Percentiles rank a stretch among this genome's conserved stretches.
phyloP scores from a whole-genome alignment of 441 rosid species.

The Gossypium gossypioides region DNA sequence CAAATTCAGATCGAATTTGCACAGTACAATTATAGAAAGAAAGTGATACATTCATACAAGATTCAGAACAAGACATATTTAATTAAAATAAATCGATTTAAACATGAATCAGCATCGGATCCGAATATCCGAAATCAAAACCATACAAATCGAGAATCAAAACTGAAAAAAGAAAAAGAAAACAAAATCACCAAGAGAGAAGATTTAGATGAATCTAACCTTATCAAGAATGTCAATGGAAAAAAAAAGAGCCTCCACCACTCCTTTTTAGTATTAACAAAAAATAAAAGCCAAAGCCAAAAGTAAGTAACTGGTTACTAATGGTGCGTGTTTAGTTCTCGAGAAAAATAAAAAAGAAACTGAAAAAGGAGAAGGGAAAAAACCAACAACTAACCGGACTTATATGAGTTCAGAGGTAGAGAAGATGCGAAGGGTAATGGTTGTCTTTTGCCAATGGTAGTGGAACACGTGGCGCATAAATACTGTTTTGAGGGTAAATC shows the following conservation, averaged over 20 bases:
- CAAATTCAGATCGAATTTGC: slow-evolving; percentile 18
- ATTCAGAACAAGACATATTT: background rate
- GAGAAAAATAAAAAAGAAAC: slow-evolving; percentile 7
- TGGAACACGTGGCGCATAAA: slow-evolving; percentile 16
- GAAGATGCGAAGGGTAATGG: background rate
- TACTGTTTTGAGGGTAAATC: slow-evolving; percentile 17
- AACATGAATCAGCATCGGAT: slow-evolving; percentile 19
- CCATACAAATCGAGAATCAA: slow-evolving; percentile 4
- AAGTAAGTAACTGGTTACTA: background rate
- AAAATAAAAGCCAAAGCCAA: background rate
- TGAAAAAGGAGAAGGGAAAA: slow-evolving; percentile 1
- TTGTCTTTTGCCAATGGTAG: background rate
- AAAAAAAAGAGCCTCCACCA: background rate
- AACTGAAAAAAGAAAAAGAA: background rate
- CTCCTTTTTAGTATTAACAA: background rate
- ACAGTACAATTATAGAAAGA: background rate
- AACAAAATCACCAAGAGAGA: background rate
- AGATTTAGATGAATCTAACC: slow-evolving; percentile 28
- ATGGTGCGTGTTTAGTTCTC: slow-evolving; percentile 25
- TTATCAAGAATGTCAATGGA: slow-evolving; percentile 18
- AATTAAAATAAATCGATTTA: slow-evolving; percentile 9
- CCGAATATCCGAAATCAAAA: slow-evolving; percentile 17
- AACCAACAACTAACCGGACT: slow-evolving; percentile 25
- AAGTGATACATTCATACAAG: slow-evolving; percentile 14
- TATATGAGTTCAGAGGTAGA: background rate